phyloP scores from a whole-genome alignment of 306 rosid genomes.

The Cyamopsis tetragonoloba region DNA sequence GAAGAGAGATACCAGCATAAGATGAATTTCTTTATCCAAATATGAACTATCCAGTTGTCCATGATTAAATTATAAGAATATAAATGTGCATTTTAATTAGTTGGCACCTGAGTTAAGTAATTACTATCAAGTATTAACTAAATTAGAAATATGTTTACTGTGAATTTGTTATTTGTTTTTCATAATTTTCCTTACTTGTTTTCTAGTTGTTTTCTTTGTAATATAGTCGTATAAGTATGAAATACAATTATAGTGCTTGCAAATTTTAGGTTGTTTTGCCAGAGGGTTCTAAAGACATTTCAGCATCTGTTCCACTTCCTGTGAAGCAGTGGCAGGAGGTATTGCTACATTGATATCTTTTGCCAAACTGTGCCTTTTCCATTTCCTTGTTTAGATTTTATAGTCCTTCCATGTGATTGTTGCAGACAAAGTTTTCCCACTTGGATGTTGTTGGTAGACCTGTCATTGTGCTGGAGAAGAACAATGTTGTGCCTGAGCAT shows the following conservation, averaged over 20 bases:
- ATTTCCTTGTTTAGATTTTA: constrained; percentile 26
- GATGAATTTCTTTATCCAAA: not conserved
- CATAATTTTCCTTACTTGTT: not conserved
- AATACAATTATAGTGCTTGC: constrained; percentile 22
- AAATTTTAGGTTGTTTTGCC: constrained; percentile 91
- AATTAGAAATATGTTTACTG: not conserved
- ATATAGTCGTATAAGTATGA: constrained; percentile 8
- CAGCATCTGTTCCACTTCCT: constrained; percentile 70
- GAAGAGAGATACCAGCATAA: not conserved
- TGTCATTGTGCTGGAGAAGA: constrained; percentile 82
- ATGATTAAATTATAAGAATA: constrained; percentile 4
- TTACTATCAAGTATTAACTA: not conserved
- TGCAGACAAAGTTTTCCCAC: constrained; percentile 92
- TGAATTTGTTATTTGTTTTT: not conserved
- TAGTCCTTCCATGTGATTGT: constrained; percentile 20
- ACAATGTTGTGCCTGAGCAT: constrained; percentile 89
- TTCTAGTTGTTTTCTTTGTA: not conserved
- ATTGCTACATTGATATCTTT: constrained; percentile 19
- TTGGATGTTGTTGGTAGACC: constrained; percentile 95
- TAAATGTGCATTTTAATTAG: not conserved
- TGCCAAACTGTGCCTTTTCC: not conserved
- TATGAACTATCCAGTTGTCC: constrained; percentile 7
- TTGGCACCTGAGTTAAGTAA: not conserved
- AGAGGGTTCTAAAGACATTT: constrained; percentile 79
- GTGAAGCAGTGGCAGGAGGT: constrained; percentile 82